Conservation (phyloP, 345 rosid genomes). For the Trapa incisa region DNA sequence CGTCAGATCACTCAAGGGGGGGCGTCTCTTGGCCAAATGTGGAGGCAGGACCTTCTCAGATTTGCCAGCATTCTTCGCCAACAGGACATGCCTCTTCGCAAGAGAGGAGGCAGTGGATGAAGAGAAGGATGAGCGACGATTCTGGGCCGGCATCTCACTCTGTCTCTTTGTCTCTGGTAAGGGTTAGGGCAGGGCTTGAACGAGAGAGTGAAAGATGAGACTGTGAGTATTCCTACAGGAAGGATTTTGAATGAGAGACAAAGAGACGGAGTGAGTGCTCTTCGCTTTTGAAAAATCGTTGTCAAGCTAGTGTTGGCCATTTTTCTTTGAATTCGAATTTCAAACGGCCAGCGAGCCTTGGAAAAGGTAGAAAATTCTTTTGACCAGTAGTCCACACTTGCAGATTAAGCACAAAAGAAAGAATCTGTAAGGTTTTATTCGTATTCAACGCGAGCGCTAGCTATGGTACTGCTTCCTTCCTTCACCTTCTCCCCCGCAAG, state of each 20-base stretch:
- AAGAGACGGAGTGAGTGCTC: not conserved
- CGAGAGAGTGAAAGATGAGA: not conserved
- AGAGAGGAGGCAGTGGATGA: slow-evolving; percentile 34
- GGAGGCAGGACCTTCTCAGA: slow-evolving; percentile 22
- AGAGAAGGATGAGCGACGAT: slow-evolving; percentile 31
- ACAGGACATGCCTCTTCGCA: slow-evolving; percentile 28
- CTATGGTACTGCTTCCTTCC: no score
- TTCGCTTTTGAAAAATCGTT: slow-evolving; percentile 7
- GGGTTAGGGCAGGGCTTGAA: not conserved
- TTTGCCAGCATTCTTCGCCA: slow-evolving; percentile 35
- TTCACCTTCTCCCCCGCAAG: no score
- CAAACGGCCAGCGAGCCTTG: slow-evolving; percentile 23
- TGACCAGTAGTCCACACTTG: not conserved
- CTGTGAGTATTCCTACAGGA: slow-evolving; percentile 1
- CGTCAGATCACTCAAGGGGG: slow-evolving; percentile 40
- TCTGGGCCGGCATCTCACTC: slow-evolving; percentile 18
- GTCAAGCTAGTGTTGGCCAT: not conserved
- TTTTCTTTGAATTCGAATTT: slow-evolving; percentile 23
- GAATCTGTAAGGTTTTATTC: no score
- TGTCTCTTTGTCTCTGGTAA: not conserved
- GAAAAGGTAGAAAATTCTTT: no score
- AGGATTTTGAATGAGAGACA: not conserved
- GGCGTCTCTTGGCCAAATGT: slow-evolving; percentile 45
- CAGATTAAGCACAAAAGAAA: not conserved
- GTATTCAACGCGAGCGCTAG: no score